Conservation (phyloP, 1,284 basidiomycete genomes). For the Prillingera fragicola region DNA sequence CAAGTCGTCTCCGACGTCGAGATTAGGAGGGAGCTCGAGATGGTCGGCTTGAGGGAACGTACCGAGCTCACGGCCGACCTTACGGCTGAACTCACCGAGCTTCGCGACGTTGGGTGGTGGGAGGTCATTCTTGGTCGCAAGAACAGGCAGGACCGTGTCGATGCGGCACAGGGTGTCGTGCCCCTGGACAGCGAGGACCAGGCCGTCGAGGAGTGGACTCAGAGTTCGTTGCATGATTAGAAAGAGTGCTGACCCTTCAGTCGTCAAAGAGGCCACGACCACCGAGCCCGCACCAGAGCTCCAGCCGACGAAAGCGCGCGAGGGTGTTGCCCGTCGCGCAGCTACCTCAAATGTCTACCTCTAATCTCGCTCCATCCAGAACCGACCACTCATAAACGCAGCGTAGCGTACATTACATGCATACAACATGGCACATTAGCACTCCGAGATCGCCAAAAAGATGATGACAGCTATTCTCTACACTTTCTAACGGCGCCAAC, state of each 20-base stretch:
- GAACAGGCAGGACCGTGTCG: slow-evolving; percentile 27
- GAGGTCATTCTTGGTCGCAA: slow-evolving; percentile 39
- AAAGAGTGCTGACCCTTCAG: not conserved
- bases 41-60: slow-evolving; percentile 44
- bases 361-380: not conserved
- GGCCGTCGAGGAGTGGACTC: slow-evolving; percentile 9
- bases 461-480: too few relatives aligned
- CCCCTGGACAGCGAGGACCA: slow-evolving; percentile 26
- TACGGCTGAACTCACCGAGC: slow-evolving; percentile 23
- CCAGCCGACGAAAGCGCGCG: not conserved
- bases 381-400: not conserved
- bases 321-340: slow-evolving; percentile 6
- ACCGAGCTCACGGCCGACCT: slow-evolving; percentile 7
- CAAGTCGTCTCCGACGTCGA: slow-evolving; percentile 30
- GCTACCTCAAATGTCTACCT: slow-evolving; percentile 9
- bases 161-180: too few relatives aligned
- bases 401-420: slow-evolving; percentile 8
- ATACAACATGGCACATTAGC: slow-evolving; percentile 16
- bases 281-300: not conserved
- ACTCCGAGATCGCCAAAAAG: too few relatives aligned
- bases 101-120: slow-evolving; percentile 35
- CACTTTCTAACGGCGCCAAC: slow-evolving; percentile 11
- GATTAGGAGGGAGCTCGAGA: slow-evolving; percentile 43
- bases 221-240: slow-evolving; percentile 7
- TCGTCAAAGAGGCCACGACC: slow-evolving; percentile 6